These are phyloP conservation scores for Tympanopsis confertula DNA, from an alignment of 2,329 filamentous ascomycete species.

Conservation along the genomic window DNA sequence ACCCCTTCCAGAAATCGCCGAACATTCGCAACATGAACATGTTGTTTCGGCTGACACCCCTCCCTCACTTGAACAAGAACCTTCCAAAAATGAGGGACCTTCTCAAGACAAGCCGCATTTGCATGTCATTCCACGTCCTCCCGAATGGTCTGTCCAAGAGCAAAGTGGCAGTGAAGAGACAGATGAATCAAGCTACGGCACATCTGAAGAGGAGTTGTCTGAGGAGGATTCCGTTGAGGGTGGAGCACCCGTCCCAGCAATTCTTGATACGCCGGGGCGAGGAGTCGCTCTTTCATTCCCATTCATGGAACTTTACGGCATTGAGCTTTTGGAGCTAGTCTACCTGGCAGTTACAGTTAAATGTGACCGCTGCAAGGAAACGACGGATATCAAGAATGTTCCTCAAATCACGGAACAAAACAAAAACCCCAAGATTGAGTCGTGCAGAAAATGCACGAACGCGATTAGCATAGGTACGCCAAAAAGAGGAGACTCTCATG, in stretches of 20 bases:
- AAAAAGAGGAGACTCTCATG: not conserved
- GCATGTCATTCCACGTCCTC: conserved; percentile 61
- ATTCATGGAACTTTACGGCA: conserved; percentile 62
- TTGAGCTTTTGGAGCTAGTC: conserved; percentile 63
- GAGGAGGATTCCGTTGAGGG: conserved; percentile 29
- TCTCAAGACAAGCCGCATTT: conserved; percentile 48
- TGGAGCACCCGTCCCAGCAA: conserved; percentile 12
- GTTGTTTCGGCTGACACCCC: conserved; percentile 4
- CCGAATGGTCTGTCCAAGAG: conserved; percentile 57
- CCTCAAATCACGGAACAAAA: conserved; percentile 27
- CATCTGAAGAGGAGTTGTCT: conserved; percentile 32
- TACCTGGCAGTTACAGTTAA: conserved; percentile 61
- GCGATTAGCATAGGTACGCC: conserved; percentile 24
- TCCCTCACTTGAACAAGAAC: conserved; percentile 5
- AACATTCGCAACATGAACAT: conserved; percentile 8
- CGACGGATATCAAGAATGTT: conserved; percentile 57
- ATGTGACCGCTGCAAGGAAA: conserved; percentile 68
- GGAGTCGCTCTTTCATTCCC: conserved; percentile 75
- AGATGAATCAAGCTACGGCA: conserved; percentile 29
- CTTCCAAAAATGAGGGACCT: conserved; percentile 7
- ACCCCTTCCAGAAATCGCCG: conserved; percentile 13
- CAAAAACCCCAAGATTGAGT: conserved; percentile 24
- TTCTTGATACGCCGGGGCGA: conserved; percentile 37
- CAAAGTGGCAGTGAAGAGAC: conserved; percentile 18
- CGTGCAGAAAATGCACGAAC: conserved; percentile 48